phyloP scores from a whole-genome alignment of 345 rosid species.

The Raphanus raphanistrum region DNA sequence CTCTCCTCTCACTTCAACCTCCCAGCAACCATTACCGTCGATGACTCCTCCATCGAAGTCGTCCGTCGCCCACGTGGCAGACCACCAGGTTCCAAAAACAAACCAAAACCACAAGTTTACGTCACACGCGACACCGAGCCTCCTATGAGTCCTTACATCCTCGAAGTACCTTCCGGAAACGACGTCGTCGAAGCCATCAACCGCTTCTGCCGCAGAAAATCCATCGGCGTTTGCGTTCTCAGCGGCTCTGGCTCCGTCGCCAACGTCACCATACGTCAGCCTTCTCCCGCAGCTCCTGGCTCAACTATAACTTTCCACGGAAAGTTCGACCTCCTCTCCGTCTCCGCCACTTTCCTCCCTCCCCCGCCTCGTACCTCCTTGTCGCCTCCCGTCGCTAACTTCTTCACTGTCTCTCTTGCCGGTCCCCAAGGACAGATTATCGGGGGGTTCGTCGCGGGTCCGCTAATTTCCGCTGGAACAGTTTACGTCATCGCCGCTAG shows the following conservation, averaged over 20 bases:
- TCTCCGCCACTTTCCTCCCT: conserved; percentile 79
- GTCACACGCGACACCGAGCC: conserved; percentile 69
- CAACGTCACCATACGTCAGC: conserved; percentile 86
- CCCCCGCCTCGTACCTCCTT: conserved; percentile 46
- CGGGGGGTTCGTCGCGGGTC: conserved; percentile 80
- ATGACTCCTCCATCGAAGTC: conserved; percentile 71
- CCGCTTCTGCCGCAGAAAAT: conserved; percentile 66
- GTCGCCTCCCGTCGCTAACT: conserved; percentile 48
- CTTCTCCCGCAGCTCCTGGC: conserved; percentile 69
- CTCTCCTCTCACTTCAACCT: conserved; percentile 54
- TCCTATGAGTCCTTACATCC: conserved; percentile 82
- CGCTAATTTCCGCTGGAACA: conserved; percentile 65
- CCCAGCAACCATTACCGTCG: conserved; percentile 44
- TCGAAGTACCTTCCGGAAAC: conserved; percentile 74
- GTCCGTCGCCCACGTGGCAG: conserved; percentile 84
- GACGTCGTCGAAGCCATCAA: conserved; percentile 66
- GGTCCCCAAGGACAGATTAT: conserved; percentile 96
- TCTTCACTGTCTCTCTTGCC: conserved; percentile 70
- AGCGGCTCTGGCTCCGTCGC: conserved; percentile 85
- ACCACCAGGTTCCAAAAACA: conserved; percentile 90
- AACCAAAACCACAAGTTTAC: conserved; percentile 68
- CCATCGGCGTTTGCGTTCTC: conserved; percentile 63
- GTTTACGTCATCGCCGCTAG: conserved; percentile 78
- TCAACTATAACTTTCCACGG: conserved; percentile 85
- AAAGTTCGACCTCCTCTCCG: conserved; percentile 77